Evolutionary conservation across 176 grass and related monocot species (phyloP).

Genomic region (Saccharum spontaneum): DNA sequence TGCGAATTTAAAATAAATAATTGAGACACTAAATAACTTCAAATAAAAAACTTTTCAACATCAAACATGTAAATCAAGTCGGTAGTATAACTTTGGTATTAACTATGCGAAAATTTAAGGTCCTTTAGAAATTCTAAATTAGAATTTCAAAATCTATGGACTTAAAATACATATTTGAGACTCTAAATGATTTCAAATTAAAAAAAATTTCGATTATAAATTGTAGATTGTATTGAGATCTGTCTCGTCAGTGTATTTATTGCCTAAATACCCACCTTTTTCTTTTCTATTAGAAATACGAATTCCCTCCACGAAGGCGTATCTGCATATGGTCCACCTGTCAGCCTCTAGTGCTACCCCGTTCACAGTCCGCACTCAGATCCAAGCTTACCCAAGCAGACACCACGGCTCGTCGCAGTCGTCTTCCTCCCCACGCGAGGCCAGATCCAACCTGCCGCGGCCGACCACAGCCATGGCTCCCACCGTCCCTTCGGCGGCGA

Average conservation of each 20-base stretch:
- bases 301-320: background rate
- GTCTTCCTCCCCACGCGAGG: constrained; percentile 37
- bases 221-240: too few species aligned
- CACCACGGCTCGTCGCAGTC: constrained; percentile 27
- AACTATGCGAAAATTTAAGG: too few species aligned
- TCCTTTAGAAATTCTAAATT: background rate
- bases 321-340: background rate
- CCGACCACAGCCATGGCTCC: constrained; percentile 69
- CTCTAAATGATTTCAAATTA: background rate
- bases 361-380: constrained; percentile 20
- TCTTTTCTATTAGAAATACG: background rate
- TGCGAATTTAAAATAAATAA: background rate
- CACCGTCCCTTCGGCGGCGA: constrained; percentile 53
- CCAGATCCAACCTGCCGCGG: constrained; percentile 45
- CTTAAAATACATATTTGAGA: background rate
- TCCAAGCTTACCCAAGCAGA: constrained; percentile 42
- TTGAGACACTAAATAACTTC: background rate
- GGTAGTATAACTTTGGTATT: background rate
- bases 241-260: too few species aligned
- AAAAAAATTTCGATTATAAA: background rate
- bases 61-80: background rate
- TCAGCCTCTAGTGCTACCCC: background rate
- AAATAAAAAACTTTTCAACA: background rate
- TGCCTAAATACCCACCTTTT: too few species aligned
- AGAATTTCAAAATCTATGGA: background rate